Base-by-base conservation (phyloP, 2,329 filamentous ascomycete species). In the Fusarium sp. region DNA sequence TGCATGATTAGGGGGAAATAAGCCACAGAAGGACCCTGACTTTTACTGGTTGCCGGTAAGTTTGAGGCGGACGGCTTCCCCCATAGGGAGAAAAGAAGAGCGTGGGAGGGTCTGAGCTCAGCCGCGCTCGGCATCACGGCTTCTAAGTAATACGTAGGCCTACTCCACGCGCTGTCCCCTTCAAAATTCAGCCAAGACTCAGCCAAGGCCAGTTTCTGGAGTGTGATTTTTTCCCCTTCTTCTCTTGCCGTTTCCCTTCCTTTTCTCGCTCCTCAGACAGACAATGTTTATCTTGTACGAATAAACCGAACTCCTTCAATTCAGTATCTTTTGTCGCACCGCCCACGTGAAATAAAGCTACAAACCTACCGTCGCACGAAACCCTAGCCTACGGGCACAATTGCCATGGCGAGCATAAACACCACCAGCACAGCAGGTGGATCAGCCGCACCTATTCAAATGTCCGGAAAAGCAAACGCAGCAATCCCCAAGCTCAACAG, bases 401-500 rank as follows among this genome's bases (percentile, higher is more conserved):
- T 68, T 46, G 63, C 62, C 45, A 87, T 87, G 85, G 81, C 81
- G 60, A 83, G 83, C 73, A 76, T 76, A 66, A 76, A 76, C 53
- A 70, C 79, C 53, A 72, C 75, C 44, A 78, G 79, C 75, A 80
- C 79, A 76, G 73, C 74, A 63, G 75, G 77, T 24, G 76, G 76
- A 61, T 78, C 83, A 57, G 80, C 81, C 51, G 81, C 85, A 50
- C 86, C 88, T 46, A 82, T 83, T 47, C 88, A 88, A 68, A 87
- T 87, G 24, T 82, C 86, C 45, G 82, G 84, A 50, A 91, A 91
- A 73, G 81, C 83, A 54, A 78, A 81, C 46, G 84, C 82, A 18
- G 87, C 83, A 6, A 83, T 83, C 38, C 87, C 88, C 11, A 87
- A 87, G 75, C 80, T 90, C 71, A 89, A 86, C 77, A 85, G 83